Base-by-base conservation (phyloP, 169 alveolate genomes). In the Plasmodium yoelii region DNA sequence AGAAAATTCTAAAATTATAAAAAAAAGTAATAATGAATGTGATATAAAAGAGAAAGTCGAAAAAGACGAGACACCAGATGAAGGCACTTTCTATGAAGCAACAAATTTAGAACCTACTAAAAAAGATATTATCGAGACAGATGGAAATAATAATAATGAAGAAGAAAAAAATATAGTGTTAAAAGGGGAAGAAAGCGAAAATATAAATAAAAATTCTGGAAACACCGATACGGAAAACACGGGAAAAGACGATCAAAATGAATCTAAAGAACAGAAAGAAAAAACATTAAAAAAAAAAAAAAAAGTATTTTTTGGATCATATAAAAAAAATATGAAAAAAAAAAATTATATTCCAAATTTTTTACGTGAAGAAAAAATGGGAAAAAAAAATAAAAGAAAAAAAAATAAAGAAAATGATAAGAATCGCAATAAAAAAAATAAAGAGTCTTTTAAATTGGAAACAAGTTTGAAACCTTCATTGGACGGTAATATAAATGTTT, bases 241-340 rank as follows among this genome's bases (percentile, higher is more conserved):
- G 42, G 9, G 28, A 12, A n/a, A 15, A 28, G 9, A 15, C 2
- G 49, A 44, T 42, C 44, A 49, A 49, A 49, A n/a, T 49, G 22
- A 57, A 57, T 8, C 19, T n/a, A 69, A 69, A 49, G 34, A 19
- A 1, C 47, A 49, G 44, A 12, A 18, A n/a, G 49, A 9, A 19
- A 69, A 22, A 9, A 69, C 26, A 69, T 47, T 47, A 69, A 69
- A 69, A 47, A 75, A 77, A 28, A 77, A 77, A 42, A 77, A 77
- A 68, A 75, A 69, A 64, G 75, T 64, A 47, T 65, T 63, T 68
- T 64, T 18, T 55, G 88, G 88, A 24, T 63, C 88, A 34, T 77
- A 77, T 44, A 77, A 77, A 53, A 77, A 77, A 68, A 77, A 77
- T 44, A 28, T 77, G 6, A 77, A 77, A 51, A 77, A 77, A 24